Conservation (phyloP, 441 rosid species). For the Manihot esculenta region DNA sequence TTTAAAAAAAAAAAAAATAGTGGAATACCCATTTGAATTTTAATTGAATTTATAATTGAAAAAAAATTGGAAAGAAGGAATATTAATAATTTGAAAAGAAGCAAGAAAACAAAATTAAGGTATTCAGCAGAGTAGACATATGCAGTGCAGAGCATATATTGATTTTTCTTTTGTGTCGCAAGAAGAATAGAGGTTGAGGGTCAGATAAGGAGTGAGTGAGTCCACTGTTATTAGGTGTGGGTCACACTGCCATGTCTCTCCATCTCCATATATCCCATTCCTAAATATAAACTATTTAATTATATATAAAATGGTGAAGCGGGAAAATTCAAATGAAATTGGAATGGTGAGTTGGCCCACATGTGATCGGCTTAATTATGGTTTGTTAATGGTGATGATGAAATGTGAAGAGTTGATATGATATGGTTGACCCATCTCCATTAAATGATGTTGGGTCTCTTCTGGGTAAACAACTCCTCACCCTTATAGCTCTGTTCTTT, state of each 20-base stretch:
- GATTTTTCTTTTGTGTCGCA: neutral
- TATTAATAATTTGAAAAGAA: neutral
- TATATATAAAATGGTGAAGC: too few relatives aligned
- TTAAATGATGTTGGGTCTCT: constrained; percentile 22
- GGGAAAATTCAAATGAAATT: constrained; percentile 13
- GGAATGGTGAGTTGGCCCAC: neutral
- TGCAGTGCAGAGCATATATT: neutral
- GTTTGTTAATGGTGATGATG: neutral
- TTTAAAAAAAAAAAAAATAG: too few relatives aligned
- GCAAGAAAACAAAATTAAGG: neutral
- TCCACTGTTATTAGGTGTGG: neutral
- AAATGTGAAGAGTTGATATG: neutral
- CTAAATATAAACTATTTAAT: too few relatives aligned
- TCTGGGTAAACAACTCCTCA: neutral
- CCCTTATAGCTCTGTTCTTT: neutral
- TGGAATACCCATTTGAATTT: too few relatives aligned
- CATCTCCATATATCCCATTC: too few relatives aligned
- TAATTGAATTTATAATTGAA: too few relatives aligned
- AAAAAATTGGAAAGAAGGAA: too few relatives aligned
- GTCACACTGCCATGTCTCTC: neutral
- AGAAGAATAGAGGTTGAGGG: constrained; percentile 1
- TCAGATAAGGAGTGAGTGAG: neutral
- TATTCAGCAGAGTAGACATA: neutral
- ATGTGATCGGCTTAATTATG: constrained; percentile 13
- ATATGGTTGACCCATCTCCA: constrained; percentile 29